Conservation (phyloP, 768 basidiomycete genomes). For the Vishniacozyma victoriae region DNA sequence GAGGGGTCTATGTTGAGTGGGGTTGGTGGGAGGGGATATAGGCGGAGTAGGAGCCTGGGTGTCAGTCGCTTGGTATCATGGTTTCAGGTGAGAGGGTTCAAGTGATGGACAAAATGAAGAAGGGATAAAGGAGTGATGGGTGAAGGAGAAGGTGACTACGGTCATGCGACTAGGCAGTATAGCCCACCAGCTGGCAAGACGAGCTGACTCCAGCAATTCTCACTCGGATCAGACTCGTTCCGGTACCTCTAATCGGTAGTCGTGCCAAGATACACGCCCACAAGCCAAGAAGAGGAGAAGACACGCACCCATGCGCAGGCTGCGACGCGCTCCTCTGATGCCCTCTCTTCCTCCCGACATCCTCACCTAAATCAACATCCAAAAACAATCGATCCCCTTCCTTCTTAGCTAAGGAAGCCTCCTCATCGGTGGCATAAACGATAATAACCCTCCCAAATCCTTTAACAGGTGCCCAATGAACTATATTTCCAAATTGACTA, state of each 20-base stretch:
- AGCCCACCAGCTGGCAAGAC: too few species aligned
- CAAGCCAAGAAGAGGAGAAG: too few species aligned
- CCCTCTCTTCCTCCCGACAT: not conserved
- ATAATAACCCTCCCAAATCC: constrained; percentile 76
- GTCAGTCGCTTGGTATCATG: constrained; percentile 17
- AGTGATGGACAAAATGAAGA: not conserved
- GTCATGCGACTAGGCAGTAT: too few species aligned
- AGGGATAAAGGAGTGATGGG: not conserved
- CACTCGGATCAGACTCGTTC: too few species aligned
- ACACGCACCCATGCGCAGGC: too few species aligned
- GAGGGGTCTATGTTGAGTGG: constrained; percentile 29
- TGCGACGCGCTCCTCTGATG: not conserved
- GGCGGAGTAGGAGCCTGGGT: constrained; percentile 50
- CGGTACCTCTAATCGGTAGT: too few species aligned
- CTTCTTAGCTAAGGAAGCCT: constrained; percentile 55
- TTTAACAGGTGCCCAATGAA: constrained; percentile 80
- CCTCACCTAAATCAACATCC: constrained; percentile 20
- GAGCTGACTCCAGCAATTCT: too few species aligned
- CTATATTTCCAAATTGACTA: constrained; percentile 68
- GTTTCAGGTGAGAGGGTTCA: not conserved
- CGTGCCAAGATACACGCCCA: too few species aligned
- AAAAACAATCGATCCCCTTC: constrained; percentile 51
- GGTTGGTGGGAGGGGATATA: constrained; percentile 39
- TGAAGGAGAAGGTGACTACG: not conserved
- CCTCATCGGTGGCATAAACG: constrained; percentile 55